These are phyloP conservation scores for Solanum chiquidenum DNA, from an alignment of 257 asterid genomes.

Conservation along the genomic window DNA sequence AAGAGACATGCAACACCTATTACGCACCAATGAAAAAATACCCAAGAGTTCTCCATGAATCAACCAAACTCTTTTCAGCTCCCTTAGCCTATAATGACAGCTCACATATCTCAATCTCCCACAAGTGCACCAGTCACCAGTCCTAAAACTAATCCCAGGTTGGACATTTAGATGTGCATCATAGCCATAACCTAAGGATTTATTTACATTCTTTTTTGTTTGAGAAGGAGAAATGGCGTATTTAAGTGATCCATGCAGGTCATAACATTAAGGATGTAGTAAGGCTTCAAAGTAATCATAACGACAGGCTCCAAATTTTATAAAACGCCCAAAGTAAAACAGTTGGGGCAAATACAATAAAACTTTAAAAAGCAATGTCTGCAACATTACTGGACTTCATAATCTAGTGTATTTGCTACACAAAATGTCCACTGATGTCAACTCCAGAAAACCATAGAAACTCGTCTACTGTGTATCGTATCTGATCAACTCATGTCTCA, in stretches of 20 bases:
- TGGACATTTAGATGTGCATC: not conserved
- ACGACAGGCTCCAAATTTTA: not conserved
- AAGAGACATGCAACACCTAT: not conserved
- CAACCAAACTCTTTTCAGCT: not conserved
- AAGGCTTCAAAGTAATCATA: not conserved
- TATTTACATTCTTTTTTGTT: not conserved
- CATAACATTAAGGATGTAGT: not conserved
- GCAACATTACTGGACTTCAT: not conserved
- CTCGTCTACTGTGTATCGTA: not conserved
- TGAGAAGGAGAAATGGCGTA: not conserved
- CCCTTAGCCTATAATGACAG: not conserved
- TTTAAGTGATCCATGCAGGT: not conserved
- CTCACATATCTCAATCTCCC: not conserved
- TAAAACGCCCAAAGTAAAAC: not conserved
- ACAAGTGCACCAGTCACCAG: not conserved
- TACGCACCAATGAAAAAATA: not conserved
- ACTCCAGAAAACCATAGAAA: not conserved
- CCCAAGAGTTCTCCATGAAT: not conserved
- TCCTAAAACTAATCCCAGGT: not conserved
- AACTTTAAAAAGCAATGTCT: not conserved
- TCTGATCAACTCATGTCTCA: not conserved
- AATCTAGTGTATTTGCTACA: not conserved
- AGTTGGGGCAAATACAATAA: not conserved
- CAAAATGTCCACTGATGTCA: not conserved
- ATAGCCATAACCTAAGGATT: not conserved